A percentile compares a stretch with the other conserved stretches of the same genome.
Evolutionary conservation across 306 rosid species (phyloP).

Genomic region (Cyclanthera cordifolia): DNA sequence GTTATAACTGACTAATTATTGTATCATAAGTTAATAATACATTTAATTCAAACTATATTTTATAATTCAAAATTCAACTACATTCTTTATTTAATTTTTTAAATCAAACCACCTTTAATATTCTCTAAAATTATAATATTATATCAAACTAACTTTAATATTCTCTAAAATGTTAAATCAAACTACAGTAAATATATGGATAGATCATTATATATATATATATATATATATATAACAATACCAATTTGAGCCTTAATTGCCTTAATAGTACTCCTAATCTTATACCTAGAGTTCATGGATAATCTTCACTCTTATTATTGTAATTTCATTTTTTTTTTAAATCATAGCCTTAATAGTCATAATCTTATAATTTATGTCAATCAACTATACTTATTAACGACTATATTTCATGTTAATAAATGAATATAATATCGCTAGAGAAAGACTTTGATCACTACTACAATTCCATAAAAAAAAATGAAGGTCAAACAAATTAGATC

Average conservation of each 20-base stretch:
- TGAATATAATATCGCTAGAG: too few species aligned
- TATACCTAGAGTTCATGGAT: too few species aligned
- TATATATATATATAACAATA: too few species aligned
- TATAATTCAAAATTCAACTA: background rate
- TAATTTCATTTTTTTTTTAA: too few species aligned
- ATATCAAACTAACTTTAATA: background rate
- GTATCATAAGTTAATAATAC: background rate
- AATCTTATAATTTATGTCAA: background rate
- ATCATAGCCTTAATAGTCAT: background rate
- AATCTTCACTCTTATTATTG: too few species aligned
- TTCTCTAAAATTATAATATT: background rate
- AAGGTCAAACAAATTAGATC: too few species aligned
- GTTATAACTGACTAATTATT: conserved; percentile 6
- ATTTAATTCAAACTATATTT: background rate
- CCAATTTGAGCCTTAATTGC: too few species aligned
- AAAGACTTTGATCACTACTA: too few species aligned
- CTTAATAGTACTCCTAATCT: too few species aligned
- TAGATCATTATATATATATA: too few species aligned
- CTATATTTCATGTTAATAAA: too few species aligned
- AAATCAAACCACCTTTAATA: background rate
- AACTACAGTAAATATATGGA: background rate
- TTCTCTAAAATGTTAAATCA: background rate
- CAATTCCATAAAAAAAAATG: too few species aligned
- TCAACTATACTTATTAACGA: background rate
- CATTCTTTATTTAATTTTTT: background rate